Evolutionary conservation across 1,139 yeast genomes (phyloP).

Genomic region (Suhomyces wounanorum): DNA sequence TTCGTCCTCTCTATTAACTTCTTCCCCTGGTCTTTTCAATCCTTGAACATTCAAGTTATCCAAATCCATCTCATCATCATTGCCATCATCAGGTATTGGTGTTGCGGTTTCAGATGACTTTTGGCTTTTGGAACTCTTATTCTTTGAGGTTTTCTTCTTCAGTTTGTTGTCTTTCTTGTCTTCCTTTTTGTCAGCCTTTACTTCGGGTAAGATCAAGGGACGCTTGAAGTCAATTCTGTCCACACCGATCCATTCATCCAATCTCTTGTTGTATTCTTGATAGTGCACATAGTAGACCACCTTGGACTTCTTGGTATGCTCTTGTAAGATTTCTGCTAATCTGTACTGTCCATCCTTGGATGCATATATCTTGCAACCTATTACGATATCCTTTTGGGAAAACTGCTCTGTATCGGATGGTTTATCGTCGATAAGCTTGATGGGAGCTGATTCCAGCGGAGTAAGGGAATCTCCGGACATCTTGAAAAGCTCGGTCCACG

Average conservation of each 20-base stretch:
- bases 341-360: conserved; percentile 78
- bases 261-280: conserved; percentile 81
- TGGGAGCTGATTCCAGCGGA: conserved; percentile 13
- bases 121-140: conserved; percentile 15
- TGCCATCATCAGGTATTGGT: conserved; percentile 22
- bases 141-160: conserved; percentile 19
- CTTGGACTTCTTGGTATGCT: conserved; percentile 73
- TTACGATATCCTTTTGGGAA: conserved; percentile 50
- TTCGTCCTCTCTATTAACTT: conserved; percentile 83
- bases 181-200: conserved; percentile 49
- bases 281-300: conserved; percentile 90
- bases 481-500: neutral
- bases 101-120: conserved; percentile 23
- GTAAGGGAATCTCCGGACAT: conserved; percentile 11
- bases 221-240: conserved; percentile 69
- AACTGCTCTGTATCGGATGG: conserved; percentile 23
- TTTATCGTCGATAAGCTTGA: conserved; percentile 12
- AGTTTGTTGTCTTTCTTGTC: conserved; percentile 22
- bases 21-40: conserved; percentile 62
- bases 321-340: conserved; percentile 81
- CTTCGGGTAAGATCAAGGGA: conserved; percentile 72
- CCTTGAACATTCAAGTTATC: conserved; percentile 88
- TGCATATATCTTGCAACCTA: conserved; percentile 82
- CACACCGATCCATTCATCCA: conserved; percentile 89
- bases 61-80: conserved; percentile 78